Conservation (phyloP, 1,284 basidiomycete species). For the Heliocybe sulcata region DNA sequence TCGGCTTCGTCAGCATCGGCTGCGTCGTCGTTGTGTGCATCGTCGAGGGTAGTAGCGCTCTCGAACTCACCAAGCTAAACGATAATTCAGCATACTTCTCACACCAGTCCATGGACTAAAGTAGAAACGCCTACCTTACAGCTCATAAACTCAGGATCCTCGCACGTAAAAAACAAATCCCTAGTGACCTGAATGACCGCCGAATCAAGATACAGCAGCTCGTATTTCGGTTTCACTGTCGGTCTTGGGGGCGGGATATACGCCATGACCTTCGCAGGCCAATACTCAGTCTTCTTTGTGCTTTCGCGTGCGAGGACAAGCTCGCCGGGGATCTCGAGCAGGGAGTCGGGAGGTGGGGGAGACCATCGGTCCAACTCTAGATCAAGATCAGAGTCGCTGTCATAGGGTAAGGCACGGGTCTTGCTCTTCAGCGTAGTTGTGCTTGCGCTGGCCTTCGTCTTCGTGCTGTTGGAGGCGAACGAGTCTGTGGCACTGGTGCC, state of each 20-base stretch:
- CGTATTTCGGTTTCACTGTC: conserved; percentile 32
- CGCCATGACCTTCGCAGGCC: conserved; percentile 56
- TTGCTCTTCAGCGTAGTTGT: neutral
- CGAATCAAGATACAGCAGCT: conserved; percentile 49
- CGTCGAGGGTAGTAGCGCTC: conserved; percentile 33
- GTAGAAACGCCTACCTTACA: conserved; percentile 38
- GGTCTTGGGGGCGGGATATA: conserved; percentile 39
- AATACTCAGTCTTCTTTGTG: conserved; percentile 34
- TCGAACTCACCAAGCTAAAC: conserved; percentile 47
- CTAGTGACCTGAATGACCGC: conserved; percentile 30
- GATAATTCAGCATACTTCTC: neutral
- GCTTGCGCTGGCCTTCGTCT: neutral
- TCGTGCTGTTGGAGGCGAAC: conserved; percentile 16
- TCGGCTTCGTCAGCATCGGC: conserved; percentile 25
- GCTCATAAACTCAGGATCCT: conserved; percentile 47
- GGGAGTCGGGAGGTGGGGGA: conserved; percentile 36
- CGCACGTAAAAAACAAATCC: conserved; percentile 46
- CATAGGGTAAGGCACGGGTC: conserved; percentile 15
- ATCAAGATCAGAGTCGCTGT: conserved; percentile 2
- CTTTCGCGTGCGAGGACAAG: conserved; percentile 45
- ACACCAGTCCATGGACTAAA: neutral
- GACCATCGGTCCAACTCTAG: conserved; percentile 18
- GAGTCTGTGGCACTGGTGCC: neutral
- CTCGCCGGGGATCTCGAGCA: conserved; percentile 58
- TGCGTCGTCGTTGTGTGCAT: conserved; percentile 35